Base-by-base conservation (phyloP, 176 grass and related monocot genomes). In the Bothriochloa decipiens region DNA sequence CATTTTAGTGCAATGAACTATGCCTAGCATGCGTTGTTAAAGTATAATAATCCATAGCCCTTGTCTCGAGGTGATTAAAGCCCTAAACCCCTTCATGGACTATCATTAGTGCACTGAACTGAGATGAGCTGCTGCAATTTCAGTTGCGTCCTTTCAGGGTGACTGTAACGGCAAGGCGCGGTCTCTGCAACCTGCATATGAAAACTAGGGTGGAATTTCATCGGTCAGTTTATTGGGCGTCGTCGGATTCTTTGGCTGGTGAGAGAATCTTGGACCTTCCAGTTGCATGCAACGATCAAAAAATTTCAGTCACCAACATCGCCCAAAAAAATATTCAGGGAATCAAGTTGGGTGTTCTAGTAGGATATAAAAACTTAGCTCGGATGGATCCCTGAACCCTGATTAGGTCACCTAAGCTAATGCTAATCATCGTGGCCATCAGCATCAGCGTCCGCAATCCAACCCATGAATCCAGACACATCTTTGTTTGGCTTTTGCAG, bases 1-100 rank as follows among this genome's bases (percentile, higher is more conserved):
- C 11, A 65, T 29, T 12, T 0, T 65, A 65, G 70, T 26, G 45
- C 41, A 52, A 74, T 50, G 45, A 45, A 52, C 52, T 52, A 74
- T 73, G 83, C 23, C 73, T 86, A 82, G 83, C 2, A 4, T 25
- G 79, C 66, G 66, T 58, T 57, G 0, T 27, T 85, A 50, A 50
- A 65, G 42, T 46, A 2, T 5, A 67, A 58, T 35, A 50, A 65
- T 32, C 22, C 22, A 90, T 86, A 79, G 84, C 68, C 60, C 88
- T 68, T 86, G 88, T 74, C 88, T 86, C 88, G 84, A 90, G 88
- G 84, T 41, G 84, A 82, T 74, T 82, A 86, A 65, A 43, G 26
- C 41, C 18, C 76, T 49, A 13, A 85, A 29, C 3, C 74, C 80
- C 80, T 6, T 7, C 12, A 3, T 50, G 47, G 47, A 17, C 47